phyloP scores from a whole-genome alignment of 345 rosid species.

The Acer campestre region DNA sequence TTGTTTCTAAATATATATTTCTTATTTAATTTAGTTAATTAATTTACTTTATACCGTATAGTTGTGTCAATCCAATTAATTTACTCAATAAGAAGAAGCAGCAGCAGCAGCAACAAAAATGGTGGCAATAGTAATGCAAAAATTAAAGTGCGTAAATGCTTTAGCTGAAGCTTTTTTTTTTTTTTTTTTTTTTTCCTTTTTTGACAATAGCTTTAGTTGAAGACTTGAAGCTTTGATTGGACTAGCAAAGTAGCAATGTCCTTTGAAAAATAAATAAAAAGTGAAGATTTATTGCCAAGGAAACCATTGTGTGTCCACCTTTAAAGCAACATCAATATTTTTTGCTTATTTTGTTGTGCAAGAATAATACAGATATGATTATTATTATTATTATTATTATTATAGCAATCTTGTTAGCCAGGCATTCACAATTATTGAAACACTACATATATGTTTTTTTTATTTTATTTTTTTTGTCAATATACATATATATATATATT shows the following conservation, averaged over 20 bases:
- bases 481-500: too few relatives aligned
- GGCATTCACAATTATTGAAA: conserved; percentile 1
- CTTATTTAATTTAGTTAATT: too few relatives aligned
- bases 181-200: too few relatives aligned
- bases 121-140: not conserved
- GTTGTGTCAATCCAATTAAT: not conserved
- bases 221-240: not conserved
- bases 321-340: not conserved
- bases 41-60: too few relatives aligned
- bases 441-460: not conserved
- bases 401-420: not conserved
- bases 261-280: not conserved
- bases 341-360: not conserved
- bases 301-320: conserved; percentile 7
- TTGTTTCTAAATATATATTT: too few relatives aligned
- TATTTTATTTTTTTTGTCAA: not conserved
- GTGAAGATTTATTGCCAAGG: not conserved
- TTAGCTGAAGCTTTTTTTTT: not conserved
- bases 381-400: not conserved
- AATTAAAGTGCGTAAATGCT: not conserved
- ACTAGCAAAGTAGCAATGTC: not conserved
- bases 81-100: not conserved
- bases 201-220: not conserved
- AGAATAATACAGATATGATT: not conserved
- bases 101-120: not conserved